Percentiles rank a stretch among this genome's conserved stretches.
These are phyloP conservation scores for Xerocomellus intermedius DNA, from an alignment of 768 basidiomycete species.

Conservation along the genomic window DNA sequence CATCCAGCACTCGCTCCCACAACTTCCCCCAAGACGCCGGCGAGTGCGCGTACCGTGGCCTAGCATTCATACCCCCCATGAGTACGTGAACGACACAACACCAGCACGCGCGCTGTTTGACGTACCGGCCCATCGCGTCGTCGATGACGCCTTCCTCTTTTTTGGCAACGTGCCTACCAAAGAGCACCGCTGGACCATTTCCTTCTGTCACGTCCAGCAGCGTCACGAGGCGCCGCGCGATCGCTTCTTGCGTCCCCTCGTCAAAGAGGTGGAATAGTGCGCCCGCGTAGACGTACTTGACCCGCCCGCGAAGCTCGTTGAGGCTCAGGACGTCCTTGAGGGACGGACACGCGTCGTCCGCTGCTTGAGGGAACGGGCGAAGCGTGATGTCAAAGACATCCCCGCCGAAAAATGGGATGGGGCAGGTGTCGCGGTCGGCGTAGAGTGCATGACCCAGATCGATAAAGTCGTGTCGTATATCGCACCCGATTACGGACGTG, in stretches of 20 bases:
- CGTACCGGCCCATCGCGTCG: not conserved
- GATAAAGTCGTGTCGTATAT: slow-evolving; percentile 1
- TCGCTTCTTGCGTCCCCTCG: not conserved
- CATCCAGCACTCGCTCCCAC: not conserved
- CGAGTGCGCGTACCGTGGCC: slow-evolving; percentile 7
- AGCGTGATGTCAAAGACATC: not conserved
- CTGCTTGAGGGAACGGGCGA: not conserved
- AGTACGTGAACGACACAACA: not conserved
- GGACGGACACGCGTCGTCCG: not conserved
- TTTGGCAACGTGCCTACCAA: not conserved
- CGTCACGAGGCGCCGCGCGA: not conserved
- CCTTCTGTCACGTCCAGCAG: not conserved
- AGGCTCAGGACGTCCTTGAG: not conserved
- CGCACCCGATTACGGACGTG: not conserved
- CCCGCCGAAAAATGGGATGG: not conserved
- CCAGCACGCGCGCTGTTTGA: not conserved
- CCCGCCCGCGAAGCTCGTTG: not conserved
- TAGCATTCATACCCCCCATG: not conserved
- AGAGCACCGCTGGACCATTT: not conserved
- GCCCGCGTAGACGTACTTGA: not conserved
- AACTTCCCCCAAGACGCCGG: slow-evolving; percentile 2
- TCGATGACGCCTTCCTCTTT: not conserved
- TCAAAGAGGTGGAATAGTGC: not conserved
- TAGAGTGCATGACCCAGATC: not conserved
- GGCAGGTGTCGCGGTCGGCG: not conserved